These are phyloP conservation scores for Tulasnella sp. DNA, from an alignment of 768 basidiomycete species.

Conservation along the genomic window DNA sequence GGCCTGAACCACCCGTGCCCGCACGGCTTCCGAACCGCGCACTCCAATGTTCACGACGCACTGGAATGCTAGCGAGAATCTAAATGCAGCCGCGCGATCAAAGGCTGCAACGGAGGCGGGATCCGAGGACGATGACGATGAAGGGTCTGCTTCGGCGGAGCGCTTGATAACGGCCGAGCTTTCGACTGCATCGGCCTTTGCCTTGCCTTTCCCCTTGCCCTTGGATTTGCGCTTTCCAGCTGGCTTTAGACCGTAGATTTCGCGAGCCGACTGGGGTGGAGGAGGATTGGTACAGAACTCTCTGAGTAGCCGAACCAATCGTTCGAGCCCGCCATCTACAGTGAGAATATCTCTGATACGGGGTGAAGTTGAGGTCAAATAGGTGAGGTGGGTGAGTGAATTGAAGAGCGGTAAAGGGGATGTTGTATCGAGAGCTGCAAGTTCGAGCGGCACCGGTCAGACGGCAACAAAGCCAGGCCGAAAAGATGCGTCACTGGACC, in stretches of 20 bases:
- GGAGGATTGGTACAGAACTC: slow-evolving; percentile 80
- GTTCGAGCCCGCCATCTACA: slow-evolving; percentile 93
- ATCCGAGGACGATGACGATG: slow-evolving; percentile 49
- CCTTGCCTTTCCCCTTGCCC: slow-evolving; percentile 4
- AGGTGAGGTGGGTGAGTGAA: slow-evolving; percentile 89
- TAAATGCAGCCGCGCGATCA: slow-evolving; percentile 76
- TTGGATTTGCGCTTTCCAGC: slow-evolving; percentile 24
- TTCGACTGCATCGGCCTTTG: slow-evolving; percentile 13
- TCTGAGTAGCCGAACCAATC: slow-evolving; percentile 82
- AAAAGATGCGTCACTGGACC: not conserved
- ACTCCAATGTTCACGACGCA: slow-evolving; percentile 76
- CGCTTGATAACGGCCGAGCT: slow-evolving; percentile 23
- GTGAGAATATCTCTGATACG: slow-evolving; percentile 98
- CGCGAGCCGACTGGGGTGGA: slow-evolving; percentile 62
- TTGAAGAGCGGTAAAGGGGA: slow-evolving; percentile 68
- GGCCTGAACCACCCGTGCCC: slow-evolving; percentile 36
- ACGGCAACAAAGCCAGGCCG: not conserved
- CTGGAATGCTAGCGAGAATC: slow-evolving; percentile 89
- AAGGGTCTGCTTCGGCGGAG: slow-evolving; percentile 31
- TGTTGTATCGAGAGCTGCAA: slow-evolving; percentile 40
- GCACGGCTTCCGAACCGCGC: slow-evolving; percentile 31
- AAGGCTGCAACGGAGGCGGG: slow-evolving; percentile 38
- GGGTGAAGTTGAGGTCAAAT: slow-evolving; percentile 94
- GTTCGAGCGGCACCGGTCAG: not conserved
- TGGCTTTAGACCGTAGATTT: slow-evolving; percentile 68